These are phyloP conservation scores for Aureobasidium sp. DNA, from an alignment of 2,329 filamentous ascomycete genomes.

Conservation along the genomic window DNA sequence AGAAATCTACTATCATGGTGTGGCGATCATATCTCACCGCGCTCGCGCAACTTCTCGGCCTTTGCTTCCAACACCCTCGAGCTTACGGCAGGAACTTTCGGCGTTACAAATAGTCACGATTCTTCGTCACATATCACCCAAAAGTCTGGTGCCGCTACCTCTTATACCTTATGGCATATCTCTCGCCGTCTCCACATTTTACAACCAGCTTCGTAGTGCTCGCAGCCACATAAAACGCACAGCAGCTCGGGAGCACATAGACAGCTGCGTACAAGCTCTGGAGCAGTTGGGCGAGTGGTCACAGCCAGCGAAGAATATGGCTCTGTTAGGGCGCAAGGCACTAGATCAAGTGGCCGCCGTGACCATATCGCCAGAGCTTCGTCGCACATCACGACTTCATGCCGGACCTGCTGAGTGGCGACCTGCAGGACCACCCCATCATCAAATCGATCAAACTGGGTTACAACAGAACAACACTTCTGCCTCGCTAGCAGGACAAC, in stretches of 20 bases:
- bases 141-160: conserved; percentile 43
- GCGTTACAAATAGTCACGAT: conserved; percentile 46
- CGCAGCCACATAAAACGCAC: conserved; percentile 7
- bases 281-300: conserved; percentile 11
- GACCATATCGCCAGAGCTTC: background rate
- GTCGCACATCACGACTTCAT: background rate
- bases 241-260: conserved; percentile 14
- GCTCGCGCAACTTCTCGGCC: conserved; percentile 31
- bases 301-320: conserved; percentile 13
- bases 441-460: background rate
- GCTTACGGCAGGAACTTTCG: conserved; percentile 46
- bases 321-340: conserved; percentile 12
- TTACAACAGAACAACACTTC: background rate
- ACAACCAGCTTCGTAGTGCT: conserved; percentile 43
- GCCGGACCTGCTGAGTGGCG: background rate
- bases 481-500: background rate
- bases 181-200: conserved; percentile 47
- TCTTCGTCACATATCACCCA: conserved; percentile 37
- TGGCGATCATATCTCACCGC: conserved; percentile 49
- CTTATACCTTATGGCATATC: conserved; percentile 49
- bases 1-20: conserved; percentile 49
- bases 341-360: conserved; percentile 2
- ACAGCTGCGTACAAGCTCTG: conserved; percentile 11
- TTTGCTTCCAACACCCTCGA: conserved; percentile 40
- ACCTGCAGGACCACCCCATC: background rate